phyloP scores from a whole-genome alignment of 2,329 filamentous ascomycete genomes.

The Conoideocrella luteorostrata region DNA sequence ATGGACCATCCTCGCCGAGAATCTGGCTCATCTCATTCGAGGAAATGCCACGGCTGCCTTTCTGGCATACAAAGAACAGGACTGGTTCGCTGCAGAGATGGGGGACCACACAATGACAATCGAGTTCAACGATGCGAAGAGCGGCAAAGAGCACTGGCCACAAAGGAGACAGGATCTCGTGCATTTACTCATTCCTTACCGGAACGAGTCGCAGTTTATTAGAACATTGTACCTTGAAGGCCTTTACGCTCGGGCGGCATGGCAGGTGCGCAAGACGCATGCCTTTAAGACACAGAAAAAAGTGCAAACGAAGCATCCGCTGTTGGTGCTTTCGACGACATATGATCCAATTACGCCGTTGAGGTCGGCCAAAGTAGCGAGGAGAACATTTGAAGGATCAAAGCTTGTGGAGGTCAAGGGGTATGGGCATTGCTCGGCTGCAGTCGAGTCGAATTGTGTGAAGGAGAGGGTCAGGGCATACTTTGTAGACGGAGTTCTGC shows the following conservation, averaged over 20 bases:
- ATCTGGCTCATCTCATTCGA: slow-evolving; percentile 26
- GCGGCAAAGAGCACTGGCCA: slow-evolving; percentile 23
- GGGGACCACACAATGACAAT: slow-evolving; percentile 22
- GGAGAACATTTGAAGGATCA: slow-evolving; percentile 28
- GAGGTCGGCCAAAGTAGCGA: slow-evolving; percentile 29
- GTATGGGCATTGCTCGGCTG: slow-evolving; percentile 36
- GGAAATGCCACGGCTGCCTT: slow-evolving; percentile 35
- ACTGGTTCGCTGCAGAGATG: slow-evolving; percentile 6
- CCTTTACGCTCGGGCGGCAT: slow-evolving; percentile 23
- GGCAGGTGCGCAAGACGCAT: slow-evolving; percentile 23
- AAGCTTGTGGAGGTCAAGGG: slow-evolving; percentile 33
- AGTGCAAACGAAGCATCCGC: slow-evolving; percentile 28
- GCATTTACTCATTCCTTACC: slow-evolving; percentile 25
- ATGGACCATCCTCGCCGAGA: slow-evolving; percentile 30
- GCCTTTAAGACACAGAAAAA: slow-evolving; percentile 16
- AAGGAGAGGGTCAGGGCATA: slow-evolving; percentile 29
- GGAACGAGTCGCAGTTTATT: slow-evolving; percentile 28
- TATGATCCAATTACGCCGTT: slow-evolving; percentile 46
- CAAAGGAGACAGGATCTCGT: slow-evolving; percentile 25
- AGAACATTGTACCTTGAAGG: slow-evolving; percentile 22
- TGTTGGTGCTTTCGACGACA: slow-evolving; percentile 25
- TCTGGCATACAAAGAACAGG: slow-evolving; percentile 24
- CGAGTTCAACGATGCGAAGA: slow-evolving; percentile 20
- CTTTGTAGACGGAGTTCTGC: slow-evolving; percentile 31
- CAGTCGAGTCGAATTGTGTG: slow-evolving; percentile 30